Evolutionary conservation across 352 stramenopile genomes (phyloP).

Genomic region (Pythium apleroticum): DNA sequence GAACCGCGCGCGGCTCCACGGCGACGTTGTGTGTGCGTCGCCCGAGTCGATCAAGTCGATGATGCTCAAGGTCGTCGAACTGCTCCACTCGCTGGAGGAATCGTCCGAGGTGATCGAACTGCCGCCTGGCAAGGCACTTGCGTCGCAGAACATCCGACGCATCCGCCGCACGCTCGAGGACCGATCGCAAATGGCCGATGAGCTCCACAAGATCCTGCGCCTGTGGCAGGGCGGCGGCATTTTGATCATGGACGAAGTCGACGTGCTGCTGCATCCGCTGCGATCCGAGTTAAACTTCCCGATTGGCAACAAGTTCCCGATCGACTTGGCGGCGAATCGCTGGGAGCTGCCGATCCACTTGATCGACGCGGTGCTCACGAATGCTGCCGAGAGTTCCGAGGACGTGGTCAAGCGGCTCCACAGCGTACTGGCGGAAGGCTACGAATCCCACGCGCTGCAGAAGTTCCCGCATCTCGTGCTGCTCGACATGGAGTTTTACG

Average conservation of each 20-base stretch:
- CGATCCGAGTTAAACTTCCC: conserved; percentile 92
- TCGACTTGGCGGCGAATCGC: conserved; percentile 87
- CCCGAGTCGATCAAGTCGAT: conserved; percentile 99
- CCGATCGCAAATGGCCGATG: conserved; percentile 88
- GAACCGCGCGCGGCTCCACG: conserved; percentile 85
- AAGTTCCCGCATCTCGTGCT: conserved; percentile 97
- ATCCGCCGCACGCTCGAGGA: conserved; percentile 71
- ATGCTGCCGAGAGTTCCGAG: conserved; percentile 2
- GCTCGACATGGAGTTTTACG: conserved; percentile 97
- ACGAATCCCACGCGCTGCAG: conserved; percentile 93
- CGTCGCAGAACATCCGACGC: conserved; percentile 71
- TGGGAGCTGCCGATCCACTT: conserved; percentile 93
- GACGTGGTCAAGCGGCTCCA: conserved; percentile 72
- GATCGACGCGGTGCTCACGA: conserved; percentile 93
- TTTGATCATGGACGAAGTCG: conserved; percentile 93
- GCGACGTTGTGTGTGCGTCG: conserved; percentile 97
- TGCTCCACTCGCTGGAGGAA: conserved; percentile 90
- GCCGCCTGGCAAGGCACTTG: conserved; percentile 39
- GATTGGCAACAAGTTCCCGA: conserved; percentile 90
- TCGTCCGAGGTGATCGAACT: conserved; percentile 72
- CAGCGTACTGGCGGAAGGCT: conserved; percentile 90
- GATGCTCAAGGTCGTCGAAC: conserved; percentile 98
- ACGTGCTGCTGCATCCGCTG: conserved; percentile 90
- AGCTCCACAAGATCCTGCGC: conserved; percentile 83
- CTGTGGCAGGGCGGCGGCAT: conserved; percentile 94